phyloP scores from a whole-genome alignment of 2,329 filamentous ascomycete genomes.

The Colletotrichum spaethianum region DNA sequence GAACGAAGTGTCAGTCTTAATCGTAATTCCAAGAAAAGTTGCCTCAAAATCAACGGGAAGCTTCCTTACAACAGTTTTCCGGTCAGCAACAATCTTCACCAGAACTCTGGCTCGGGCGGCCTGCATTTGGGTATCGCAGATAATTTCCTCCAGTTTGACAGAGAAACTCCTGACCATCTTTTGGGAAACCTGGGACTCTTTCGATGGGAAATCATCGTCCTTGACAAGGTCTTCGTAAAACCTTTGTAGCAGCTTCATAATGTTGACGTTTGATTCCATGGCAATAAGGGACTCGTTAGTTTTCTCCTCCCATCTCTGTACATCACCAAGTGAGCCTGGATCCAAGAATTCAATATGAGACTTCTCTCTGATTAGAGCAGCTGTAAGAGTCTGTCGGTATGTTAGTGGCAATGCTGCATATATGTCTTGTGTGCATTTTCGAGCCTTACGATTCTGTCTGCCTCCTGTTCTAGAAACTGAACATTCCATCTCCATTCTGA shows the following conservation, averaged over 20 bases:
- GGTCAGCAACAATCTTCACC: slow-evolving; percentile 1
- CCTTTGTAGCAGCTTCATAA: slow-evolving; percentile 49
- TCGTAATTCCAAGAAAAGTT: no score
- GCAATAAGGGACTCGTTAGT: slow-evolving; percentile 53
- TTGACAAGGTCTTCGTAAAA: slow-evolving; percentile 54
- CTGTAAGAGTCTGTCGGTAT: no score
- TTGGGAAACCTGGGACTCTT: not conserved
- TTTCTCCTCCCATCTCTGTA: slow-evolving; percentile 57
- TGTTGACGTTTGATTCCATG: slow-evolving; percentile 54
- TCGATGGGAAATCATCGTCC: slow-evolving; percentile 43
- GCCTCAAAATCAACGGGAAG: no score
- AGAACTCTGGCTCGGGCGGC: not conserved
- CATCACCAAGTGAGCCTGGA: slow-evolving; percentile 45
- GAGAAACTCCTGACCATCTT: not conserved
- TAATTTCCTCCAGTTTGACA: slow-evolving; percentile 11
- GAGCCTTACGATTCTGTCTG: slow-evolving; percentile 44
- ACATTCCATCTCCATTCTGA: slow-evolving; percentile 45
- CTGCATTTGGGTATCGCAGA: slow-evolving; percentile 26
- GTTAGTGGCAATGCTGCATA: no score
- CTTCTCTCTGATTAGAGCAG: slow-evolving; percentile 7
- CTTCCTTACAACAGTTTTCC: slow-evolving; percentile 26
- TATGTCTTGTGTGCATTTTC: no score
- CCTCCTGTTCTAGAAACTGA: slow-evolving; percentile 35
- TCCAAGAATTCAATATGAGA: not conserved
- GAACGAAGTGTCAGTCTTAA: no score